These are phyloP conservation scores for Pseudocercospora fijiensis DNA, from an alignment of 2,329 filamentous ascomycete genomes.

Conservation along the genomic window DNA sequence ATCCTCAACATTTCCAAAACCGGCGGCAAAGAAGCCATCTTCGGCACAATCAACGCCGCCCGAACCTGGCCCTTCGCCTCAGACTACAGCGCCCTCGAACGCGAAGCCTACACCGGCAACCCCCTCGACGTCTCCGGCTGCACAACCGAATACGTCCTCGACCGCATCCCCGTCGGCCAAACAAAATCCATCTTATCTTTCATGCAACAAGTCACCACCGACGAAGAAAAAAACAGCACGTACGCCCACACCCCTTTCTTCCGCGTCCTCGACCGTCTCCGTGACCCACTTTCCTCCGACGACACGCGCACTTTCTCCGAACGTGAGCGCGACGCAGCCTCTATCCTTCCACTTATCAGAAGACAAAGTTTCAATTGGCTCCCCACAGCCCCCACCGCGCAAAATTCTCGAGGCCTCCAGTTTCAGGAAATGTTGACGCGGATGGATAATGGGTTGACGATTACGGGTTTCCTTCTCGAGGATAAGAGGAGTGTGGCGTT, in stretches of 20 bases:
- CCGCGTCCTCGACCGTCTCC: constrained; percentile 34
- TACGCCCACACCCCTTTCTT: constrained; percentile 36
- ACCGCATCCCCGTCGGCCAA: constrained; percentile 33
- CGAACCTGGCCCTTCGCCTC: constrained; percentile 37
- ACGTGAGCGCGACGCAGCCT: constrained; percentile 34
- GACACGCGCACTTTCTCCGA: constrained; percentile 34
- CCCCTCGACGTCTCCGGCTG: constrained; percentile 39
- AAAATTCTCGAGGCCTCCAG: constrained; percentile 32
- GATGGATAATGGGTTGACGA: constrained; percentile 38
- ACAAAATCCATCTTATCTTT: constrained; percentile 30
- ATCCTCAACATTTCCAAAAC: constrained; percentile 35
- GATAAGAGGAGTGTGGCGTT: constrained; percentile 35
- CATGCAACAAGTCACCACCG: constrained; percentile 36
- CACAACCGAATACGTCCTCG: constrained; percentile 38
- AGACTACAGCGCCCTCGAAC: constrained; percentile 33
- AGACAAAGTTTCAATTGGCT: constrained; percentile 39
- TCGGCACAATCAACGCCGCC: constrained; percentile 37
- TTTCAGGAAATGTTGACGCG: constrained; percentile 36
- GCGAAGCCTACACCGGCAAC: constrained; percentile 33
- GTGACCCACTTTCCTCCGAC: constrained; percentile 30
- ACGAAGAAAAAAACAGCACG: constrained; percentile 34
- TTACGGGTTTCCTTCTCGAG: constrained; percentile 35
- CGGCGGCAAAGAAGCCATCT: constrained; percentile 36
- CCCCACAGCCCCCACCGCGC: constrained; percentile 33
- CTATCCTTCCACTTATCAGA: constrained; percentile 33